phyloP scores from a whole-genome alignment of 805 yeast species.

The Groenewaldozyma salmanticensis region DNA sequence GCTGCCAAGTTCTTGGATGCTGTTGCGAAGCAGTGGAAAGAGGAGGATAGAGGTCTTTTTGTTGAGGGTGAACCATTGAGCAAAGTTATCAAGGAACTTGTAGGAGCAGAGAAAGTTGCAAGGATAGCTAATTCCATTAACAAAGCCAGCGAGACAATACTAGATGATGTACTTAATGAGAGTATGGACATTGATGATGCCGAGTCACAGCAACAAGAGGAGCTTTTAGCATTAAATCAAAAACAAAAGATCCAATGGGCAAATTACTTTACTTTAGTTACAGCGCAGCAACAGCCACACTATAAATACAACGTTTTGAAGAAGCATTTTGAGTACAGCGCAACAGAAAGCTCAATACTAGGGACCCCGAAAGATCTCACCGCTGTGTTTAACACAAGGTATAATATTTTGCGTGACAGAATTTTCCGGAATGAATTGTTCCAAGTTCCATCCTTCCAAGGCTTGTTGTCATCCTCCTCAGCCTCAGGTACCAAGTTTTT shows the following conservation, averaged over 20 bases:
- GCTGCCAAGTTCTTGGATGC: constrained; percentile 63
- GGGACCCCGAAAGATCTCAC: constrained; percentile 17
- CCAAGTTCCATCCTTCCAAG: constrained; percentile 36
- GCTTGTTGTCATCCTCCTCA: neutral
- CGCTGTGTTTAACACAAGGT: constrained; percentile 36
- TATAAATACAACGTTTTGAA: constrained; percentile 52
- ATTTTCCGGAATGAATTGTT: constrained; percentile 67
- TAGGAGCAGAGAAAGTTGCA: constrained; percentile 10
- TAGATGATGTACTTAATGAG: neutral
- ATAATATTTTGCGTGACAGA: constrained; percentile 56
- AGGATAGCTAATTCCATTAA: neutral
- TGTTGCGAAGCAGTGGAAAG: constrained; percentile 76
- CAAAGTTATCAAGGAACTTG: constrained; percentile 54
- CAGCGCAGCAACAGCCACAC: constrained; percentile 54
- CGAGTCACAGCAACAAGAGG: neutral
- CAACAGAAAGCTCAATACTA: constrained; percentile 11
- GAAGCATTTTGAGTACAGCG: constrained; percentile 43
- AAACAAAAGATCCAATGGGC: constrained; percentile 45
- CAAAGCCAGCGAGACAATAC: neutral
- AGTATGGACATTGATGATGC: neutral
- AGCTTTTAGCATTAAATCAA: neutral
- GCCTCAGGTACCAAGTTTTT: constrained; percentile 5
- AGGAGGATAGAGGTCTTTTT: constrained; percentile 78
- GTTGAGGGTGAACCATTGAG: constrained; percentile 65
- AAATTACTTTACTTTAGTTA: constrained; percentile 59